phyloP scores from a whole-genome alignment of 2,329 filamentous ascomycete genomes.

The Colletotrichum gloeosporioides region DNA sequence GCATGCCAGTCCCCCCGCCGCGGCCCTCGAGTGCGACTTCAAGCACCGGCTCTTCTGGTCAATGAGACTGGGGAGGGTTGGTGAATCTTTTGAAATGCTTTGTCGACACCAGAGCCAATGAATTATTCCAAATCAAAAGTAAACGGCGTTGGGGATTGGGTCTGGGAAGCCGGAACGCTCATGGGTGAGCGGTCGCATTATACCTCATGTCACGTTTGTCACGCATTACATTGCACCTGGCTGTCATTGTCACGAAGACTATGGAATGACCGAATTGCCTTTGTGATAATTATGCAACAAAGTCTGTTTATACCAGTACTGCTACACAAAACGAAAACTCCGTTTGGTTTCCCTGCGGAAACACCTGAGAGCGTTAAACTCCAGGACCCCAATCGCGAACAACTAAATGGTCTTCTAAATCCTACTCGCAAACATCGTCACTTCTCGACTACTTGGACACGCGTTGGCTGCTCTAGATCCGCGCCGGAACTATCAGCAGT shows the following conservation, averaged over 20 bases:
- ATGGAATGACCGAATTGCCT: not conserved
- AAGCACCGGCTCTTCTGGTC: slow-evolving; percentile 47
- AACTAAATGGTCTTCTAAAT: not conserved
- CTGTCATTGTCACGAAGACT: slow-evolving; percentile 5
- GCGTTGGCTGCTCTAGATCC: not conserved
- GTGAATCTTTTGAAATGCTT: not conserved
- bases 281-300: not conserved
- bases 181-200: slow-evolving; percentile 6
- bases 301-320: not conserved
- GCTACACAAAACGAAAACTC: not conserved
- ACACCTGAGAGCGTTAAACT: not conserved
- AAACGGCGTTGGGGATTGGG: slow-evolving; percentile 12
- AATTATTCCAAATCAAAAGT: not conserved
- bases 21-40: slow-evolving; percentile 46
- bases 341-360: not conserved
- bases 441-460: not conserved
- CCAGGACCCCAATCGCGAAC: not conserved
- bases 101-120: not conserved
- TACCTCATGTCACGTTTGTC: slow-evolving; percentile 11
- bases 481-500: not conserved
- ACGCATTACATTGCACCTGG: slow-evolving; percentile 6
- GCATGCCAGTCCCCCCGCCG: slow-evolving; percentile 40
- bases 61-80: slow-evolving; percentile 34
- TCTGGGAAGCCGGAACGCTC: not conserved
- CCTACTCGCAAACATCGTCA: not conserved